Conservation (phyloP, 2,329 filamentous ascomycete genomes). For the Orbilia quercus region DNA sequence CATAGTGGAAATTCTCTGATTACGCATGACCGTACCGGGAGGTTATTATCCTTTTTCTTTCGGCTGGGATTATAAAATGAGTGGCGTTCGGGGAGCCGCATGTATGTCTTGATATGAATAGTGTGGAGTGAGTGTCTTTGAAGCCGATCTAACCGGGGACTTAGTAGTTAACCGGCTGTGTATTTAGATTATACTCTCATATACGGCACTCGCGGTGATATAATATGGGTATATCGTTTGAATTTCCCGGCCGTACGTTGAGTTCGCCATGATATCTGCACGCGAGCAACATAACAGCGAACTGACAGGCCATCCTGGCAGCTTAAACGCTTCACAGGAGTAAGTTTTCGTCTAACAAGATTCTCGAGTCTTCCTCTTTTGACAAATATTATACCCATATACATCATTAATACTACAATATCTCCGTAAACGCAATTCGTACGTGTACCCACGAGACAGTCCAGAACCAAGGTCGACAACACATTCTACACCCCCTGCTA, state of each 20-base stretch:
- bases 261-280: too few species aligned
- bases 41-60: background rate
- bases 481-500: conserved; percentile 2
- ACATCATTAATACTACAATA: too few species aligned
- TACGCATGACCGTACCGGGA: background rate
- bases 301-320: background rate
- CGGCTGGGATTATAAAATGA: background rate
- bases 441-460: too few species aligned
- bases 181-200: background rate
- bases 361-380: too few species aligned
- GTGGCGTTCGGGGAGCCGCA: background rate
- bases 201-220: background rate
- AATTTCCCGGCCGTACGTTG: too few species aligned
- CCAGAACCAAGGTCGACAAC: conserved; percentile 6
- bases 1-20: background rate
- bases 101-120: background rate
- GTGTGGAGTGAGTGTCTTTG: background rate
- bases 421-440: too few species aligned
- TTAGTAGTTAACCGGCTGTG: background rate
- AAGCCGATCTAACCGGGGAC: conserved; percentile 16
- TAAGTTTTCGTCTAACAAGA: too few species aligned
- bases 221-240: background rate
- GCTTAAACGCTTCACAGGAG: too few species aligned
- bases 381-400: too few species aligned
- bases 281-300: too few species aligned